phyloP scores from a whole-genome alignment of 2,329 filamentous ascomycete genomes.

The Trichophyton simii region DNA sequence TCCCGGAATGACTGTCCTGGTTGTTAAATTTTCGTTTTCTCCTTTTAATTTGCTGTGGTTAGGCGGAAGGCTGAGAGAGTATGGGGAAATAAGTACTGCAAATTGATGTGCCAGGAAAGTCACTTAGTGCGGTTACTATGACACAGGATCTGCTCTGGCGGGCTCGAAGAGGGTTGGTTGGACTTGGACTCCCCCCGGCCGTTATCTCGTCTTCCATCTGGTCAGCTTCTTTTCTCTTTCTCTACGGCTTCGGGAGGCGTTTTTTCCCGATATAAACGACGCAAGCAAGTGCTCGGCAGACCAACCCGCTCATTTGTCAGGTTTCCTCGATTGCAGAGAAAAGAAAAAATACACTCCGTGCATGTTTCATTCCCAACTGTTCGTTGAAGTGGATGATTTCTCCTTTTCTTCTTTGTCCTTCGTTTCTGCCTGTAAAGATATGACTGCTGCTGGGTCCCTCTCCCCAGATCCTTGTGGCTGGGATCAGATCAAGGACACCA shows the following conservation, averaged over 20 bases:
- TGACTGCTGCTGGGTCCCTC: not conserved
- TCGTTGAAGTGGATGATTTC: not conserved
- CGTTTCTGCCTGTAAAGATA: too few species aligned
- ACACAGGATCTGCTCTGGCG: not conserved
- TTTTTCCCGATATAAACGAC: not conserved
- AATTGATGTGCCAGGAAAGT: not conserved
- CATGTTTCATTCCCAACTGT: not conserved
- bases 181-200: not conserved
- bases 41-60: not conserved
- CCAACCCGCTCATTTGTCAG: not conserved
- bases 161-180: not conserved
- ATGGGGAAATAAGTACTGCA: not conserved
- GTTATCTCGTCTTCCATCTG: not conserved
- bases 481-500: not conserved
- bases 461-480: constrained; percentile 2
- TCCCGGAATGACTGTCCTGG: not conserved
- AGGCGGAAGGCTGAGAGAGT: not conserved
- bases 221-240: not conserved
- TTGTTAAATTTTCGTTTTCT: not conserved
- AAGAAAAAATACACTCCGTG: not conserved
- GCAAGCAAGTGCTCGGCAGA: not conserved
- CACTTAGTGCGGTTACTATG: constrained; percentile 1
- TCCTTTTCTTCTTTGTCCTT: not conserved
- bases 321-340: not conserved
- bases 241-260: not conserved